Evolutionary conservation across 257 asterid species (phyloP), one percentile per base, ranked within the genome.

Genomic region (Echium plantagineum): DNA sequence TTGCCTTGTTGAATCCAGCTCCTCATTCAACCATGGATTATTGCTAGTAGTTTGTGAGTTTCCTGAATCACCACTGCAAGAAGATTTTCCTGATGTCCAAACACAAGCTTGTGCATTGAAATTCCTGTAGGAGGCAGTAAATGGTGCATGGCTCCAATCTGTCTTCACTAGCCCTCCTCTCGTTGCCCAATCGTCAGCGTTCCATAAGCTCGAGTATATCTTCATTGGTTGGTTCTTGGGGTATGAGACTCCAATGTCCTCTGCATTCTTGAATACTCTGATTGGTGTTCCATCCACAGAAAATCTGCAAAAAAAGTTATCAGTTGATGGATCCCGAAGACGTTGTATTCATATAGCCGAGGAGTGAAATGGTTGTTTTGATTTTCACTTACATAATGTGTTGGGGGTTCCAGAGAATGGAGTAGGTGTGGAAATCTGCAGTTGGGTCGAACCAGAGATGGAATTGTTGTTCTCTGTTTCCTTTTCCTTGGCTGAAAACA

Each of bases 371-470:
- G 47, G 5, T 10, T 30, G 8, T 6, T 26, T 26, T 59, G 15
- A 28, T 28, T 28, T 28, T 28, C 32, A 28, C 5, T 59, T 59
- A 59, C 63, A 59, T 31, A 35, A 59, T 35, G 5, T 35, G 63
- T 26, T 59, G 63, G 19, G 19, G 63, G 63, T 59, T 59, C 63
- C 63, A 59, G n/a, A 59, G 63, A 13, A 59, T 59, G 15, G 63
- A 59, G 51, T 59, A 59, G 17, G 63, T 59, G 51, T 59, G 63
- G 35, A 59, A 59, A 59, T 59, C 63, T 28, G 63, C 51, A 59
- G 63, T 17, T 21, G 63, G 63, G 17, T 59, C 63, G 17, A 59
- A 59, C 63, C 51, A 59, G 21, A 59, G 63, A n/a, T 28, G 31
- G 22, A 59, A 16, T 31, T 31, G 31, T 59, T 59, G 63, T 59